Evolutionary conservation across 2,329 filamentous ascomycete genomes (phyloP), one percentile per base, ranked within the genome.

Genomic region (Ascochyta rabiei): DNA sequence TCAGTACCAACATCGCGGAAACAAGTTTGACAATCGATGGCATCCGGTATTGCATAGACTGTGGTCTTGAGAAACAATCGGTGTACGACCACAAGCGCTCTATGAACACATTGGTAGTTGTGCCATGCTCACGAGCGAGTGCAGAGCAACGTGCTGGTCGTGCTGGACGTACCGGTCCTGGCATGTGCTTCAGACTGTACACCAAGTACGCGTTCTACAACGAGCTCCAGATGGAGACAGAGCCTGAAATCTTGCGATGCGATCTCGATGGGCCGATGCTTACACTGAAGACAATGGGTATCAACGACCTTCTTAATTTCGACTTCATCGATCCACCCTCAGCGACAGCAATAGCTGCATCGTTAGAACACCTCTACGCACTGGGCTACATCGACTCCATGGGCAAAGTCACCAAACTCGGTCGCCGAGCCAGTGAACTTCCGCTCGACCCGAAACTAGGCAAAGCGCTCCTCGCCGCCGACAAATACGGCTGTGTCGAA

Each of bases 1-100:
- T 98, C 33, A 92, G 93, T 0, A 98, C 95, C 2, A 99, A 99
- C 71, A 98, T 99, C 74, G 95, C 95, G 2, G 95, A 99, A 75
- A 99, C 95, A 0, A 92, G 87, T 80, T 78, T 99, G 69, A 99
- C 95, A 0, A 96, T 99, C 53, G 93, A 98, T 71, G 93, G 93
- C 15, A 96, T 98, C 56, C 89, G 93, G 8, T 97, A 96, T 72
- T 95, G 98, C 31, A 96, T 98, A 56, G 95, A 99, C 65, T 90
- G 90, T 0, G 95, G 95, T 0, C 96, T 96, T 61, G 91, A 95
- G 59, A 99, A 99, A 74, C 91, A 98, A 71, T 96, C 96, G 64
- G 85, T 93, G 1, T 98, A 93, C 78, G 96, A 96, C 59, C 89
- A 93, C 0, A 86, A 89, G 1, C 96, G 91, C 0, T 93, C 93